These are phyloP conservation scores for Mycocentrospora acerina DNA, from an alignment of 2,329 filamentous ascomycete genomes.

Conservation along the genomic window DNA sequence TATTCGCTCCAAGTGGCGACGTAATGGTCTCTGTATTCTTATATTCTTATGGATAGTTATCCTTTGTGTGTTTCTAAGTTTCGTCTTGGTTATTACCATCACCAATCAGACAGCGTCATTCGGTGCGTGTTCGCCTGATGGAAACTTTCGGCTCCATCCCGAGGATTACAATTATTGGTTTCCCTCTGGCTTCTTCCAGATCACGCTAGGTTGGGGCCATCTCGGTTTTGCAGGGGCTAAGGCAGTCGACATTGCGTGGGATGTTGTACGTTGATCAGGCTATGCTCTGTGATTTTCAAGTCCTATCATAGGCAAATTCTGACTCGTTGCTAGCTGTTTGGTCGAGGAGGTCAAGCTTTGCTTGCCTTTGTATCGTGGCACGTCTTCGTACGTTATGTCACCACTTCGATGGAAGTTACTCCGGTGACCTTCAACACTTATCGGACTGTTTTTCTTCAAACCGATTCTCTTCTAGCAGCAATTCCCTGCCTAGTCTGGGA, in stretches of 20 bases:
- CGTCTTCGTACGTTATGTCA: slow-evolving; percentile 19
- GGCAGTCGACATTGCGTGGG: slow-evolving; percentile 22
- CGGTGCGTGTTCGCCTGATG: too few species aligned
- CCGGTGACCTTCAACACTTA: slow-evolving; percentile 9
- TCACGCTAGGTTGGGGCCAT: slow-evolving; percentile 15
- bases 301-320: background rate
- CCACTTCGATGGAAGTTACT: slow-evolving; percentile 18
- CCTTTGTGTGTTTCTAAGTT: too few species aligned
- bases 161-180: slow-evolving; percentile 10
- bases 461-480: background rate
- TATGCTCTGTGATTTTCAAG: background rate
- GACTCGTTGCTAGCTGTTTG: slow-evolving; percentile 12
- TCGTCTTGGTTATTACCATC: too few species aligned
- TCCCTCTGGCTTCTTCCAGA: slow-evolving; percentile 18
- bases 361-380: slow-evolving; percentile 18
- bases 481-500: slow-evolving; percentile 1
- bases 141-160: slow-evolving; percentile 5
- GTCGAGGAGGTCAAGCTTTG: slow-evolving; percentile 23
- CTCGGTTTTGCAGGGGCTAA: slow-evolving; percentile 21
- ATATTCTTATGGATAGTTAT: too few species aligned
- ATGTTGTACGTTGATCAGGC: slow-evolving; percentile 15
- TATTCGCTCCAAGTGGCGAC: too few species aligned
- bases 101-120: too few species aligned
- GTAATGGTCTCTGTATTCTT: too few species aligned
- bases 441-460: slow-evolving; percentile 2